A percentile compares a stretch with the other conserved stretches of the same genome.
phyloP scores from a whole-genome alignment of 2,329 filamentous ascomycete genomes.

The Diaporthe sp. region DNA sequence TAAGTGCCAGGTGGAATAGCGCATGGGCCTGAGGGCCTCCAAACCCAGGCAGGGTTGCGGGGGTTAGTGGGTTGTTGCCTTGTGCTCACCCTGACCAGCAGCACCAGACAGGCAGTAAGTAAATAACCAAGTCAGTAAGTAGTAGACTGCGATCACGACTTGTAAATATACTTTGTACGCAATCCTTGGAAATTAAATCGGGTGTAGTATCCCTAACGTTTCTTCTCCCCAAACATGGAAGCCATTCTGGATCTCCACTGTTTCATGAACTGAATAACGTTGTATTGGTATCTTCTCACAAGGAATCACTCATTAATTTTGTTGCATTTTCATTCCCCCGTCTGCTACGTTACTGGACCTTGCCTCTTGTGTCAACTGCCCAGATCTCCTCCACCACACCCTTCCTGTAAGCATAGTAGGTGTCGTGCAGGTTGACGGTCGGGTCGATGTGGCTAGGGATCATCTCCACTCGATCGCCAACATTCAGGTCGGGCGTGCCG shows the following conservation, averaged over 20 bases:
- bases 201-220: too few species aligned
- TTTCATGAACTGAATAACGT: not conserved
- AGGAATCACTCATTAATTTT: not conserved
- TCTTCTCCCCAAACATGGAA: too few species aligned
- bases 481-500: conserved; percentile 50
- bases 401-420: conserved; percentile 62
- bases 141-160: not conserved
- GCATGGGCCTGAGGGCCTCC: not conserved
- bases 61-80: not conserved
- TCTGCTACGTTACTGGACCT: conserved; percentile 63
- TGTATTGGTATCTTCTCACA: too few species aligned
- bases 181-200: too few species aligned
- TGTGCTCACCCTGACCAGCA: too few species aligned
- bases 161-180: not conserved
- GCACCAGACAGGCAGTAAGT: too few species aligned
- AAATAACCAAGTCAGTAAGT: too few species aligned
- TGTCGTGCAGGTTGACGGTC: conserved; percentile 64
- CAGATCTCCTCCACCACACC: conserved; percentile 65
- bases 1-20: not conserved
- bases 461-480: conserved; percentile 64
- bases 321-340: not conserved
- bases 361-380: conserved; percentile 63
- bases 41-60: not conserved
- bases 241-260: too few species aligned
- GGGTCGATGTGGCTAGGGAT: conserved; percentile 67